Percentiles rank a stretch among this genome's conserved stretches.
Conservation (phyloP, 140 eudicot genomes). For the Flaveria floridana region DNA sequence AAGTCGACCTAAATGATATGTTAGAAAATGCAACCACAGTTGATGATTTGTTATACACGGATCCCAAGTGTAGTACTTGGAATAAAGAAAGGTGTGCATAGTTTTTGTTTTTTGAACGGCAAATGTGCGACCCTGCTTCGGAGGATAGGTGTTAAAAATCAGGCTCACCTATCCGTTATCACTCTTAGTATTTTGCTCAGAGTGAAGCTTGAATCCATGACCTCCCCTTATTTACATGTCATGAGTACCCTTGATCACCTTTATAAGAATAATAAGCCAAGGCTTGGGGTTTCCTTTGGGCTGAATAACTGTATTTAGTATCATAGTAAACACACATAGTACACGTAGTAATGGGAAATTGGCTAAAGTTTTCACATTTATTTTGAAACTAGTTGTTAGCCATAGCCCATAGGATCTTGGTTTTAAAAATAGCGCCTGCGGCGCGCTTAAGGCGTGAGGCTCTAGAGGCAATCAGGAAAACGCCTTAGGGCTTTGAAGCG, state of each 20-base stretch:
- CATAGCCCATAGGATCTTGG: background rate
- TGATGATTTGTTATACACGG: constrained; percentile 14
- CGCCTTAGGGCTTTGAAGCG: too few relatives aligned
- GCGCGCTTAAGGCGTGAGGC: too few relatives aligned
- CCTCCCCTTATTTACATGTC: too few relatives aligned
- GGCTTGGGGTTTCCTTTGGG: background rate
- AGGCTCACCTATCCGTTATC: too few relatives aligned
- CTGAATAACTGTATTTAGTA: background rate
- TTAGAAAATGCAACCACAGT: constrained; percentile 1
- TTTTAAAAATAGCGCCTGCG: too few relatives aligned
- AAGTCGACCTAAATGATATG: background rate
- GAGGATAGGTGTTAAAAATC: too few relatives aligned
- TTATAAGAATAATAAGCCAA: constrained; percentile 2
- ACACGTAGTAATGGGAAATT: background rate
- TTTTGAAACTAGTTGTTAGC: background rate
- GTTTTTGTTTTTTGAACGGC: too few relatives aligned
- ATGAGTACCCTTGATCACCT: constrained; percentile 7
- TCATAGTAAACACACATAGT: constrained; percentile 3
- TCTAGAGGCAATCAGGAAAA: too few relatives aligned
- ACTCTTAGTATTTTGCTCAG: too few relatives aligned
- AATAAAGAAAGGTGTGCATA: constrained; percentile 1
- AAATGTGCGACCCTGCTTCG: too few relatives aligned
- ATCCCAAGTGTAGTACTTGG: background rate
- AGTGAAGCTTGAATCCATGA: too few relatives aligned
- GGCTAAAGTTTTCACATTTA: background rate